These are phyloP conservation scores for Fraxinus americana DNA, from an alignment of 257 asterid species.

Conservation along the genomic window DNA sequence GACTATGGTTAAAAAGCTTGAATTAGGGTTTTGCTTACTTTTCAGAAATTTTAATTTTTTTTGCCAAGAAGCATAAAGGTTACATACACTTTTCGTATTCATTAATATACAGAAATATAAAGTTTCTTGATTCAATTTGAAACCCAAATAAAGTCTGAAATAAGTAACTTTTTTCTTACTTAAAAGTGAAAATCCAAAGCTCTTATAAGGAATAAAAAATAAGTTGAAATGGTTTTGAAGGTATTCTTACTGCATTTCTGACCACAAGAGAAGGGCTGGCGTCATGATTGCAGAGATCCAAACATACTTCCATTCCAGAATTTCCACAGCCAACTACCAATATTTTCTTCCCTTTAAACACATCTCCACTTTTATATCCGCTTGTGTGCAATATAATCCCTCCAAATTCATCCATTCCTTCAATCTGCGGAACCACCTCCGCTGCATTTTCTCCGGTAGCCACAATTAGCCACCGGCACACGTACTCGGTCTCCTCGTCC, in stretches of 20 bases:
- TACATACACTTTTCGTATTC: not conserved
- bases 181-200: not conserved
- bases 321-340: constrained; percentile 58
- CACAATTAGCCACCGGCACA: constrained; percentile 39
- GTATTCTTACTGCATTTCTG: constrained; percentile 39
- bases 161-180: not conserved
- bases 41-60: not conserved
- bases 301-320: constrained; percentile 56
- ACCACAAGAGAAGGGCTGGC: constrained; percentile 48
- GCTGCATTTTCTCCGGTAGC: constrained; percentile 59
- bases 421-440: constrained; percentile 35
- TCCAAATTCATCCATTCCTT: constrained; percentile 37
- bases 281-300: constrained; percentile 43
- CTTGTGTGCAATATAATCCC: constrained; percentile 41
- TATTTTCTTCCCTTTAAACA: constrained; percentile 35
- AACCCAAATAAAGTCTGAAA: not conserved
- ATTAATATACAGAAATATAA: not conserved
- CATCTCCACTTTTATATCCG: constrained; percentile 35
- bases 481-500: constrained; percentile 32
- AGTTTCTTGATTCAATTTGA: not conserved
- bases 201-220: too few species aligned
- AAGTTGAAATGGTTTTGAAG: not conserved
- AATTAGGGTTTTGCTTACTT: constrained; percentile 1
- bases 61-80: not conserved
- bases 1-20: not conserved